phyloP scores from a whole-genome alignment of 441 rosid species.

The Raphanus hybrid region DNA sequence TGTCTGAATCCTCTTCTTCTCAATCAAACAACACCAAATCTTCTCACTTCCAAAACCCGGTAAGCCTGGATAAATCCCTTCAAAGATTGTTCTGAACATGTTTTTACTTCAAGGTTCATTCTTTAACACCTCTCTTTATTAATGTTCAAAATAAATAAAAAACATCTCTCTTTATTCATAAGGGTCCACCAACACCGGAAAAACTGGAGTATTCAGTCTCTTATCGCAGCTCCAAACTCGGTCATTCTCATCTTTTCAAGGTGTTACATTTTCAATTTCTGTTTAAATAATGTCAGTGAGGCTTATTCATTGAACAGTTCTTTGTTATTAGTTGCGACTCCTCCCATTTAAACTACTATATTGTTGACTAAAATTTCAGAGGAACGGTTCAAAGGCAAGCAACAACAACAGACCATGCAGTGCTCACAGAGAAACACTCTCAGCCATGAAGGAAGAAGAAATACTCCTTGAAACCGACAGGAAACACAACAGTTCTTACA shows the following conservation, averaged over 20 bases:
- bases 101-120: too few relatives aligned
- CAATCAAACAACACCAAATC: slow-evolving; percentile 63
- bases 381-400: slow-evolving; percentile 59
- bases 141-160: too few relatives aligned
- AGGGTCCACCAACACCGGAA: slow-evolving; percentile 93
- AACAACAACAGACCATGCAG: slow-evolving; percentile 34
- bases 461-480: slow-evolving; percentile 73
- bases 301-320: neutral
- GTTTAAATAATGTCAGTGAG: too few relatives aligned
- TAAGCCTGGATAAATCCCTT: slow-evolving; percentile 39
- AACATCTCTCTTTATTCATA: neutral
- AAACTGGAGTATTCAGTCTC: slow-evolving; percentile 62
- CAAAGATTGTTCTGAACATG: too few relatives aligned
- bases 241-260: slow-evolving; percentile 59
- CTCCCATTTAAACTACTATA: neutral
- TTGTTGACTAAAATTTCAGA: slow-evolving; percentile 48
- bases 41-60: slow-evolving; percentile 67
- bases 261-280: slow-evolving; percentile 37
- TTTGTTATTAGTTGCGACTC: neutral
- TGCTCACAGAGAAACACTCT: slow-evolving; percentile 5
- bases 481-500: slow-evolving; percentile 48
- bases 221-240: slow-evolving; percentile 55
- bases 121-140: neutral
- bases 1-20: slow-evolving; percentile 70
- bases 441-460: slow-evolving; percentile 54